phyloP scores from a whole-genome alignment of 257 asterid genomes.

The Solanum tacnaense region DNA sequence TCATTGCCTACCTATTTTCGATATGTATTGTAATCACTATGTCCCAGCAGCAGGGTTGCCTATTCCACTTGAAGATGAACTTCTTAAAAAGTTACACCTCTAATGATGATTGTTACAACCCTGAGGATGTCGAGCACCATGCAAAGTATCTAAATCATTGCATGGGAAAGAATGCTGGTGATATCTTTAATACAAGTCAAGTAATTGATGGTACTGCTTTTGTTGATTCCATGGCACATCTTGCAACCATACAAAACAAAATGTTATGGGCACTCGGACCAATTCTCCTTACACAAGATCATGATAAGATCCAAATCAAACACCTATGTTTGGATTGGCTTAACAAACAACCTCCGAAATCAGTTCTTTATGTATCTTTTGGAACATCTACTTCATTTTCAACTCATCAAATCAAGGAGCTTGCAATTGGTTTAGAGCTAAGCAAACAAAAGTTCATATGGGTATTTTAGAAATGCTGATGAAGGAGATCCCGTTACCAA shows the following conservation, averaged over 20 bases:
- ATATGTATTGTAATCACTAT: neutral
- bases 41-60: constrained; percentile 9
- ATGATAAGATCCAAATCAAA: neutral
- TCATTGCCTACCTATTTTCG: constrained; percentile 25
- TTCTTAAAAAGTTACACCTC: constrained; percentile 11
- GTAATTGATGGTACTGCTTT: neutral
- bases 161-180: constrained; percentile 11
- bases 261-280: constrained; percentile 42
- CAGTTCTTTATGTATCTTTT: constrained; percentile 33
- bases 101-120: neutral
- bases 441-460: constrained; percentile 20
- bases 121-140: neutral
- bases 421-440: constrained; percentile 30
- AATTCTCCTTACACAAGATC: constrained; percentile 12
- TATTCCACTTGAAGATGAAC: constrained; percentile 6
- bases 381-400: constrained; percentile 28
- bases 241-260: neutral
- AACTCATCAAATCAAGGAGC: constrained; percentile 16
- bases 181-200: constrained; percentile 19
- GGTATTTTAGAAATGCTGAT: neutral
- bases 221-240: neutral
- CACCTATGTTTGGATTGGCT: constrained; percentile 42
- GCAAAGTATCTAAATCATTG: neutral
- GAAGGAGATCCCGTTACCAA: neutral
- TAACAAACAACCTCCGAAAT: constrained; percentile 20